Conservation (phyloP, 805 yeast genomes). For the Citeromyces matritensis region DNA sequence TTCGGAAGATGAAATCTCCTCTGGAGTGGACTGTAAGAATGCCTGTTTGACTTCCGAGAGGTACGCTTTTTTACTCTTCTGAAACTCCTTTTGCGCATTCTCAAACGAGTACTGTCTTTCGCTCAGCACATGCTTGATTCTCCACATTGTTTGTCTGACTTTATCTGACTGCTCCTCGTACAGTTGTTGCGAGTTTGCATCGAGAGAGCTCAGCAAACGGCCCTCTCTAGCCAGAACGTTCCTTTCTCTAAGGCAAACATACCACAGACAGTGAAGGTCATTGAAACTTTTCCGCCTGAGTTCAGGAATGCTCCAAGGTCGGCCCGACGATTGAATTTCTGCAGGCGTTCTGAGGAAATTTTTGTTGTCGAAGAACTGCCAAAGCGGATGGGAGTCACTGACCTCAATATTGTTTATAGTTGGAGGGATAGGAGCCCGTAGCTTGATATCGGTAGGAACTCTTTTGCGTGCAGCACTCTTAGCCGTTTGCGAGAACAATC, state of each 20-base stretch:
- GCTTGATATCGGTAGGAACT: slow-evolving; percentile 27
- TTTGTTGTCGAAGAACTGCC: slow-evolving; percentile 74
- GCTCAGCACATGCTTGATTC: slow-evolving; percentile 73
- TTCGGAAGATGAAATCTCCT: slow-evolving; percentile 36
- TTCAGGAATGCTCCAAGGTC: slow-evolving; percentile 83
- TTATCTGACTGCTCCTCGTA: slow-evolving; percentile 20
- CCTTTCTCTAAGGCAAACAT: slow-evolving; percentile 68
- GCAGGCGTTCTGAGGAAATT: slow-evolving; percentile 43
- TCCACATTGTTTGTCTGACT: slow-evolving; percentile 52
- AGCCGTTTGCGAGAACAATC: no score
- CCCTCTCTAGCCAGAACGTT: slow-evolving; percentile 67
- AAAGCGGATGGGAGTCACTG: slow-evolving; percentile 79
- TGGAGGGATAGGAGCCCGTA: slow-evolving; percentile 80
- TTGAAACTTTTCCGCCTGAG: slow-evolving; percentile 83
- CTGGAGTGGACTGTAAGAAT: slow-evolving; percentile 31
- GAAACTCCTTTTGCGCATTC: slow-evolving; percentile 34
- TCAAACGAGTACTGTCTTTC: slow-evolving; percentile 70
- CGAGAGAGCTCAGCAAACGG: slow-evolving; percentile 27
- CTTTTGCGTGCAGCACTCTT: slow-evolving; percentile 10
- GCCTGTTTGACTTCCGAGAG: slow-evolving; percentile 39
- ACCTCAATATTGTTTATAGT: slow-evolving; percentile 57
- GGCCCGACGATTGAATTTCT: slow-evolving; percentile 37
- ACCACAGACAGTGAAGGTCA: slow-evolving; percentile 88
- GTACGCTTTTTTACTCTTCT: slow-evolving; percentile 18
- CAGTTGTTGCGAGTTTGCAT: neutral